Base-by-base conservation (phyloP, 768 basidiomycete genomes). In the Termitomyces eurrhizus region DNA sequence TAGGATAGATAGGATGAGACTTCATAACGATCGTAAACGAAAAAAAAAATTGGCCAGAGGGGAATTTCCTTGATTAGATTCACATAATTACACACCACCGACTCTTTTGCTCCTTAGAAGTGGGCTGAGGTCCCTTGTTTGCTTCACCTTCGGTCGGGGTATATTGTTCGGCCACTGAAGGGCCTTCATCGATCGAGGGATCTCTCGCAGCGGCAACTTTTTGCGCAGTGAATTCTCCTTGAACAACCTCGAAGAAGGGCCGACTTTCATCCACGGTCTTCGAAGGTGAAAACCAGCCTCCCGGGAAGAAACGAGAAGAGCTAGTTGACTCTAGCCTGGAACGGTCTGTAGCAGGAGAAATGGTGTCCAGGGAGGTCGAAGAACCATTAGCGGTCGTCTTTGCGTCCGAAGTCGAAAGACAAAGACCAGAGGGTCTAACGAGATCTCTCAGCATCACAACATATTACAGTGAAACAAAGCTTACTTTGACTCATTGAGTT, bases 251-350 rank as follows among this genome's bases (percentile, higher is more conserved):
- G 42, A 83, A 63, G 8, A 83, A 84, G 8, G 82, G 66, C 49
- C 81, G 70, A 49, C 75, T 77, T 65, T 79, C 75, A 42, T 71
- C 68, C 1, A 78, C 74, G 5, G 74, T 64, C 66, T 76, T 79
- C 29, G 76, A 66, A 24, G 70, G 64, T 11, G 75, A 74, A 61
- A 78, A 78, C 83, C 83, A 84, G 1, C 78, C 81, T 37, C 84
- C 84, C 9, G 82, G 83, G 77, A 84, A 82, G 71, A 80, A 79
- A 51, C 79, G 74, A 13, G 82, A 83, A n/a, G 84, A 84, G 3
- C 82, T 73, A 0, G 81, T 80, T 11, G 83, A 83, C 66, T 82
- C 81, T n/a, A 78, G 73, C 52, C 82, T 72, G 14, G 72, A 71
- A 51, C 82, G 80, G 58, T 67, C 54, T 21, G 69, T 51, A 14